Base-by-base conservation (phyloP, 306 rosid genomes). In the Trichosanthes truncata region DNA sequence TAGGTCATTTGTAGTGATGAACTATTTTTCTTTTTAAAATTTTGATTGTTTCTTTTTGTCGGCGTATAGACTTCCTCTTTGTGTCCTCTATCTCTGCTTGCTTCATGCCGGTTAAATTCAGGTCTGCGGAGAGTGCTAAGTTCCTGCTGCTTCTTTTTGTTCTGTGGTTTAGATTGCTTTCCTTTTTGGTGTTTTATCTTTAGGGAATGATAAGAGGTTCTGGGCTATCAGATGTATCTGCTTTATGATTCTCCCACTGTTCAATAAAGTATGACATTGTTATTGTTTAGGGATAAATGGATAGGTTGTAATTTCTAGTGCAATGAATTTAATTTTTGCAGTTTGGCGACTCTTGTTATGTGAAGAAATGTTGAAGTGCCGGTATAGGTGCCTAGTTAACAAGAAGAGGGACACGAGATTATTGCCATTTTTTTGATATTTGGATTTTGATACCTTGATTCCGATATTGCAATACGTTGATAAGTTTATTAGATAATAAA, bases 51-150 rank as follows among this genome's bases (percentile, higher is more conserved):
- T 26, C 8, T 3, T 73, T 73, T 48, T 21, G 77, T 46, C 23
- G n/a, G 41, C 60, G 1, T 73, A 26, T 48, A 3, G 15, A 25
- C 6, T 72, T 46, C 56, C 49, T 43, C 23, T 13, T 20, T 11
- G 43, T 71, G 36, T 71, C 76, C 33, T 68, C 53, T 71, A 41
- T 45, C 56, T 71, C 77, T 46, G 49, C 57, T 72, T 72, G 77
- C 14, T 14, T 45, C 5, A 7, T 36, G 40, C 25, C 1, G 38
- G 77, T 72, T 26, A 46, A 23, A 26, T 48, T 25, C 38, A 46
- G 55, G 77, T 31, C 20, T 46, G 77, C 77, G 3, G 38, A 72
- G 13, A 26, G 18, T 2, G 77, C 7, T 1, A 73, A 73, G 40
- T 26, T 48, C 18, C 15, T 23, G 59, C 41, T 73, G 41, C 17